phyloP scores from a whole-genome alignment of 2,329 filamentous ascomycete species.

The Xylariaceae sp. region DNA sequence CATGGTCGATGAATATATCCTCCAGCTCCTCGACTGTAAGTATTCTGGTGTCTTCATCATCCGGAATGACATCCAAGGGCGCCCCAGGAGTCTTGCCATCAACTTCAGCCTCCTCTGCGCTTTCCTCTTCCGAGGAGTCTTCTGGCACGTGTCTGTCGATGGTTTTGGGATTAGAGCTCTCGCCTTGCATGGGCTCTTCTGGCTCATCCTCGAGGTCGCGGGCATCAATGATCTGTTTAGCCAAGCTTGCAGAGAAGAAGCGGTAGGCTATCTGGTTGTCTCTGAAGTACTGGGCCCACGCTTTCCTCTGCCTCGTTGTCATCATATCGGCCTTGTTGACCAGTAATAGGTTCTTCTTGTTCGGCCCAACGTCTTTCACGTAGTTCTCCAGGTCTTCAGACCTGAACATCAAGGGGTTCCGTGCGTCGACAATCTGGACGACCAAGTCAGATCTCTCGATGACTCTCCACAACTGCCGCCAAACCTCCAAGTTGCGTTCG shows the following conservation, averaged over 20 bases:
- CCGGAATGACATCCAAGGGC: slow-evolving; percentile 30
- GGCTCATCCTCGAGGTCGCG: slow-evolving; percentile 46
- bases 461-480: slow-evolving; percentile 95
- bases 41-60: slow-evolving; percentile 64
- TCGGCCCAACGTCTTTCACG: slow-evolving; percentile 82
- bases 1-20: slow-evolving; percentile 73
- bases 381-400: slow-evolving; percentile 90
- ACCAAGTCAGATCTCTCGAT: slow-evolving; percentile 94
- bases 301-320: slow-evolving; percentile 71
- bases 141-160: slow-evolving; percentile 17
- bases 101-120: slow-evolving; percentile 25
- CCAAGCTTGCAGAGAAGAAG: slow-evolving; percentile 92
- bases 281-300: slow-evolving; percentile 83
- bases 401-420: slow-evolving; percentile 88
- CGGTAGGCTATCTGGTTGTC: slow-evolving; percentile 77
- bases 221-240: slow-evolving; percentile 80
- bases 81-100: slow-evolving; percentile 29
- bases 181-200: slow-evolving; percentile 27
- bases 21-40: slow-evolving; percentile 91
- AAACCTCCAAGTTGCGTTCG: slow-evolving; percentile 94
- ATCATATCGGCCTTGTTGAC: slow-evolving; percentile 99
- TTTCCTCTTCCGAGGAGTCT: slow-evolving; percentile 19
- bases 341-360: slow-evolving; percentile 83
- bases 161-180: slow-evolving; percentile 25
- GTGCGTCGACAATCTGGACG: slow-evolving; percentile 95